Conservation (phyloP, 768 basidiomycete genomes). For the Austroboletus eburneus region DNA sequence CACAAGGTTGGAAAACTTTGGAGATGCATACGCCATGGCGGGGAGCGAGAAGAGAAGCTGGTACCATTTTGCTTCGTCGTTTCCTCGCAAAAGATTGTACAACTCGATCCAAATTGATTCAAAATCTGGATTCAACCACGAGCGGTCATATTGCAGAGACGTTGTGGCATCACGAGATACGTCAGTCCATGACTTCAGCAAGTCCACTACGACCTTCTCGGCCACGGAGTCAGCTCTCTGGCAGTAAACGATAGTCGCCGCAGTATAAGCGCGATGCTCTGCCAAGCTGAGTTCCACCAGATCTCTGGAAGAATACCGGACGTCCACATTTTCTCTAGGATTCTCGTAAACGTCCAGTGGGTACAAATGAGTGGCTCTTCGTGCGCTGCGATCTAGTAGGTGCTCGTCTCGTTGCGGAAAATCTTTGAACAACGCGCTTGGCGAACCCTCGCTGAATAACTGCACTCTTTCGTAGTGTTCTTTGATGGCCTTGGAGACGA, state of each 20-base stretch:
- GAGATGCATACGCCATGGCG: slow-evolving; percentile 26
- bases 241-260: slow-evolving; percentile 4
- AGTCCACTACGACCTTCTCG: neutral
- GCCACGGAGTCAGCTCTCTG: neutral
- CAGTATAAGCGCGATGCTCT: slow-evolving; percentile 10
- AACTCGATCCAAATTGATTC: slow-evolving; percentile 21
- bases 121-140: slow-evolving; percentile 24
- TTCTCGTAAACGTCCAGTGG: slow-evolving; percentile 1
- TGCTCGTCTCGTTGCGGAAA: slow-evolving; percentile 6
- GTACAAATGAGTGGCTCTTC: neutral
- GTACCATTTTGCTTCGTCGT: slow-evolving; percentile 6
- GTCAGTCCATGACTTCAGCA: slow-evolving; percentile 8
- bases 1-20: slow-evolving; percentile 11
- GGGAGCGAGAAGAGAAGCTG: slow-evolving; percentile 27
- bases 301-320: slow-evolving; percentile 8
- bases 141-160: slow-evolving; percentile 18
- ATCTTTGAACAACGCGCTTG: neutral
- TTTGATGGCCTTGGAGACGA: slow-evolving; percentile 25
- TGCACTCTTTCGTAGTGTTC: slow-evolving; percentile 16
- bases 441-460: slow-evolving; percentile 4
- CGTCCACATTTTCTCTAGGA: neutral
- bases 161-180: neutral
- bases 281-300: neutral
- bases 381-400: slow-evolving; percentile 13
- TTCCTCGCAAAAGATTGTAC: slow-evolving; percentile 22